phyloP scores from a whole-genome alignment of 208 protist species.

The Leishmania martiniquensis region DNA sequence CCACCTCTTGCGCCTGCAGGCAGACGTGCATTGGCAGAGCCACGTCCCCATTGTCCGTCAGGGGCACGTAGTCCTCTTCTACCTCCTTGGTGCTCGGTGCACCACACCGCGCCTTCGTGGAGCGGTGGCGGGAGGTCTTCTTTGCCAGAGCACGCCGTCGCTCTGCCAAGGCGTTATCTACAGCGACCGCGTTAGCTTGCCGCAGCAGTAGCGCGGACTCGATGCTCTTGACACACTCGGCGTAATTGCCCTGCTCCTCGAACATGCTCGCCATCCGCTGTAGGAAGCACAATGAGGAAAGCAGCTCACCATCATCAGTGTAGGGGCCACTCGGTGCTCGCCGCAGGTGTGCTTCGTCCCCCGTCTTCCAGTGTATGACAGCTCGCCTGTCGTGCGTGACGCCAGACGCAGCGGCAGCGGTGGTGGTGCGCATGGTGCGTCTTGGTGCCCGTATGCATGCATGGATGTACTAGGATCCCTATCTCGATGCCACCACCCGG shows the following conservation, averaged over 20 bases:
- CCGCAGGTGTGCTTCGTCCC: background rate
- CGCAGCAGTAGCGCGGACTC: constrained; percentile 80
- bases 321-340: background rate
- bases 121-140: no score
- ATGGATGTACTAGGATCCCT: background rate
- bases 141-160: background rate
- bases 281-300: constrained; percentile 62
- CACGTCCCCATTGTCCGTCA: constrained; percentile 29
- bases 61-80: constrained; percentile 11
- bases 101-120: background rate
- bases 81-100: background rate
- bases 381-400: background rate
- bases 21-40: constrained; percentile 30
- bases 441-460: background rate
- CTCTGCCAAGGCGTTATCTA: constrained; percentile 24
- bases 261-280: constrained; percentile 58
- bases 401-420: background rate
- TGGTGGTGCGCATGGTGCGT: constrained; percentile 11
- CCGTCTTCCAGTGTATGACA: constrained; percentile 15
- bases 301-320: constrained; percentile 16
- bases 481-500: background rate
- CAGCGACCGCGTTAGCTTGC: constrained; percentile 29
- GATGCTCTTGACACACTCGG: constrained; percentile 73
- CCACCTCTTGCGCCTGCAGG: constrained; percentile 61
- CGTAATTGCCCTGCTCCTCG: constrained; percentile 69